Base-by-base conservation (phyloP, 768 basidiomycete species). In the Amanita pallidorosea region DNA sequence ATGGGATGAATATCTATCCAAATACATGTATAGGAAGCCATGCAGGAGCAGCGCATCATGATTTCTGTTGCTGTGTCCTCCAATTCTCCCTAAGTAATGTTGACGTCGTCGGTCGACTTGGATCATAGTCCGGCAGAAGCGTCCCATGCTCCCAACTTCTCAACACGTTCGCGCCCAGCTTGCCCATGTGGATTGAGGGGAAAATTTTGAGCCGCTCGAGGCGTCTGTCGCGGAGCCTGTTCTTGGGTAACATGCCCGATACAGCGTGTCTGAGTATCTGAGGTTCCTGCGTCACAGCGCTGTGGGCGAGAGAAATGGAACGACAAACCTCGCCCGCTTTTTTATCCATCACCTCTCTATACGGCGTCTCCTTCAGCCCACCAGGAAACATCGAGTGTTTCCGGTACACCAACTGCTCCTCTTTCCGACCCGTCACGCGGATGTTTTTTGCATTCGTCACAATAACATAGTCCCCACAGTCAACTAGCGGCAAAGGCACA, bases 241-340 rank as follows among this genome's bases (percentile, higher is more conserved):
- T 99, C 70, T 98, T 99, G 31, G 95, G 96, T 49, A 99, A 74
- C 96, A 99, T 99, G 59, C 95, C 91, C 9, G 95, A 88, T 4
- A 99, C 96, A 3, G 96, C 96, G 56, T 90, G 81, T 11, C 91
- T 83, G 52, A 99, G 91, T 58, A 98, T 89, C 96, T 99, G 25
- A 17, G 35, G 12, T 22, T 23, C 43, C 23, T 47, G 33, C n/a
- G 38, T 9, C 15, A 68, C 83, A 60, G 57, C 93, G 94, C 74
- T 94, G 12, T 85, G n/a, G 13, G 1, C 1, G 22, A 8, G 22
- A 48, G 15, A n/a, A 27, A 40, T 1, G 5, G n/a, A 13, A 38
- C 20, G 23, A 38, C 47, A 17, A n/a, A 38, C 47, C 36, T 48
- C 47, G 15, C 96, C 93, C 3, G 94, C 91, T 57, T 89, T 84